phyloP scores from a whole-genome alignment of 257 asterid genomes.

The Solanum piurae region DNA sequence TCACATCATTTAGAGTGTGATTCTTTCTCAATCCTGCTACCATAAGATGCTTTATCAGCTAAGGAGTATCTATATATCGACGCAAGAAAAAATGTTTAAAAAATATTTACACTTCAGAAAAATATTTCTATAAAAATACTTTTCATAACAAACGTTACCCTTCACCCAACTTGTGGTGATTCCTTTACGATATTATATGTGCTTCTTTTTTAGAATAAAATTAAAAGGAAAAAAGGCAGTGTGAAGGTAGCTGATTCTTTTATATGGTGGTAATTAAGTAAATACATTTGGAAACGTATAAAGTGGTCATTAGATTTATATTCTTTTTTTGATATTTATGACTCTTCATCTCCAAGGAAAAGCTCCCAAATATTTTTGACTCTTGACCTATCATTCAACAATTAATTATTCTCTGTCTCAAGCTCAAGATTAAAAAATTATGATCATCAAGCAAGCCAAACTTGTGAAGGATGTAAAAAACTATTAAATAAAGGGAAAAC shows the following conservation, averaged over 20 bases:
- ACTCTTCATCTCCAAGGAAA: neutral
- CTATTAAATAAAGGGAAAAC: neutral
- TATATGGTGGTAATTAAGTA: neutral
- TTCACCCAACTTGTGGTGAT: conserved; percentile 4
- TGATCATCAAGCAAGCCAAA: neutral
- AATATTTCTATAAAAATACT: neutral
- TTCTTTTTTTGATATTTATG: neutral
- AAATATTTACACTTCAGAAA: neutral
- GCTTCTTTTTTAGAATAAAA: neutral
- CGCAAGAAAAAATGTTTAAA: neutral
- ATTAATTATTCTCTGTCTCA: neutral
- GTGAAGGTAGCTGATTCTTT: neutral
- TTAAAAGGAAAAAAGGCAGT: neutral
- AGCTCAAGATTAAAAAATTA: neutral
- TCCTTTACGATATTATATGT: conserved; percentile 16
- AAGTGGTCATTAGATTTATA: neutral
- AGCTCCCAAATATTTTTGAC: neutral
- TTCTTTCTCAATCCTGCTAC: neutral
- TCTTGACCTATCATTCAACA: neutral
- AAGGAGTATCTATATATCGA: neutral
- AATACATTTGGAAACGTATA: neutral
- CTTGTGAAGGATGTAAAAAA: neutral
- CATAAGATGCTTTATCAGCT: neutral
- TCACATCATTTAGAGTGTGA: neutral
- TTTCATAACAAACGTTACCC: neutral